Evolutionary conservation across 2,329 filamentous ascomycete species (phyloP).

Genomic region (Aspergillus terreus): DNA sequence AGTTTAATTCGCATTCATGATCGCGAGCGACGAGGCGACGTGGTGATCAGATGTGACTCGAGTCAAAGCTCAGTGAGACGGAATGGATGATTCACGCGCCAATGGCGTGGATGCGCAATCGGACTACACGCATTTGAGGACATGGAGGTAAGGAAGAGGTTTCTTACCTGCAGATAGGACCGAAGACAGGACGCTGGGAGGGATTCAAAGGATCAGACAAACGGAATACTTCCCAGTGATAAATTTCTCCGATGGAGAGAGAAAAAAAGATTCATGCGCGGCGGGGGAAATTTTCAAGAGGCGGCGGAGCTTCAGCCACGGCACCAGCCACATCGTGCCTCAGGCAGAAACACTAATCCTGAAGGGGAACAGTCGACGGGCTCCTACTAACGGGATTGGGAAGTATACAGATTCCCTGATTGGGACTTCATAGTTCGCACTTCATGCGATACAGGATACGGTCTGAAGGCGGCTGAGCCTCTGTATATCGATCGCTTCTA

Average conservation of each 20-base stretch:
- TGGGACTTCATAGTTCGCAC: not conserved
- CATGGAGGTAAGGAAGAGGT: not conserved
- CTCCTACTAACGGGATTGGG: too few relatives aligned
- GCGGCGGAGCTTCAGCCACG: constrained; percentile 10
- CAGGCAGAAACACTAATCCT: not conserved
- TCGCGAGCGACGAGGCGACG: too few relatives aligned
- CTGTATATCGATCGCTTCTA: too few relatives aligned
- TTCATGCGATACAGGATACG: too few relatives aligned
- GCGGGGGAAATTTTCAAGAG: constrained; percentile 14
- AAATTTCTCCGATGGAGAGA: constrained; percentile 3
- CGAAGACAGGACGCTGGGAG: not conserved
- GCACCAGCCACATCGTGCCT: not conserved
- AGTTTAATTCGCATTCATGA: too few relatives aligned
- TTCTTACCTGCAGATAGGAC: not conserved
- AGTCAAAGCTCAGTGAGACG: not conserved
- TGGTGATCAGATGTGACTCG: not conserved
- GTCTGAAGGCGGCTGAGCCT: too few relatives aligned
- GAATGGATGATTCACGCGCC: too few relatives aligned
- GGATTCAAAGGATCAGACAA: not conserved
- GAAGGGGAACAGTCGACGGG: too few relatives aligned
- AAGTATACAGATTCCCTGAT: not conserved
- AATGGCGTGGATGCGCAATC: too few relatives aligned
- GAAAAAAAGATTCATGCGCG: constrained; percentile 8
- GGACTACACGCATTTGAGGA: not conserved
- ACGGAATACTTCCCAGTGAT: not conserved